A percentile compares a stretch with the other conserved stretches of the same genome.
Evolutionary conservation across 352 stramenopile species (phyloP).

Genomic region (Elongisporangium undulatum): DNA sequence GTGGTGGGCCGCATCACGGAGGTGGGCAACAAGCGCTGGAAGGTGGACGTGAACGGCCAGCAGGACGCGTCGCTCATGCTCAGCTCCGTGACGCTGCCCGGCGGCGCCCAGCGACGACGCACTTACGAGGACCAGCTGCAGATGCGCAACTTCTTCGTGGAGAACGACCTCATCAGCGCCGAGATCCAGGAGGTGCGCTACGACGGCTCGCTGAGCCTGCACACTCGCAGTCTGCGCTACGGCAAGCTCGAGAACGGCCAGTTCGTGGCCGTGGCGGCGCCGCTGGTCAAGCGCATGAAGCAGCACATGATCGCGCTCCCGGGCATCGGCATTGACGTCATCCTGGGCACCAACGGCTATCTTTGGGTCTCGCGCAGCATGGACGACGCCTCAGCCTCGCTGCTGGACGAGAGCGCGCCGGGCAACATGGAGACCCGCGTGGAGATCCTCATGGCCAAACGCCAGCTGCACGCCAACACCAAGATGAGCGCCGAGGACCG

Average conservation of each 20-base stretch:
- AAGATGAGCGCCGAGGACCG: constrained; percentile 76
- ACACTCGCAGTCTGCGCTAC: constrained; percentile 94
- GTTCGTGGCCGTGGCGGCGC: constrained; percentile 85
- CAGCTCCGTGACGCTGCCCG: constrained; percentile 93
- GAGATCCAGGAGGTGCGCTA: constrained; percentile 85
- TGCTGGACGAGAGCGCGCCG: constrained; percentile 36
- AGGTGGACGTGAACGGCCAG: constrained; percentile 90
- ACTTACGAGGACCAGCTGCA: constrained; percentile 97
- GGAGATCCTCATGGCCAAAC: constrained; percentile 90
- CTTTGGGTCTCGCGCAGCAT: constrained; percentile 94
- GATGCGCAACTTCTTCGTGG: constrained; percentile 94
- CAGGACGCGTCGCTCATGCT: constrained; percentile 89
- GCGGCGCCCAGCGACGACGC: constrained; percentile 93
- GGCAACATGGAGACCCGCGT: constrained; percentile 81
- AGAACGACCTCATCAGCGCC: constrained; percentile 96
- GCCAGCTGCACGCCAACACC: constrained; percentile 83
- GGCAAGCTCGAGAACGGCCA: constrained; percentile 95
- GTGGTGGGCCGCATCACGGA: constrained; percentile 94
- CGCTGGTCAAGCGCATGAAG: constrained; percentile 91
- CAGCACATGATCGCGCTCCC: constrained; percentile 92
- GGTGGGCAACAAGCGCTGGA: constrained; percentile 94
- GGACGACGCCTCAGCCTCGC: constrained; percentile 29
- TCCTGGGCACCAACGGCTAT: constrained; percentile 94
- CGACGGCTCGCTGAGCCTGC: constrained; percentile 92
- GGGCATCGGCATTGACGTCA: constrained; percentile 81